A percentile compares a stretch with the other conserved stretches of the same genome.
Evolutionary conservation across 2,329 filamentous ascomycete species (phyloP).

Genomic region (Xylaria sp.): DNA sequence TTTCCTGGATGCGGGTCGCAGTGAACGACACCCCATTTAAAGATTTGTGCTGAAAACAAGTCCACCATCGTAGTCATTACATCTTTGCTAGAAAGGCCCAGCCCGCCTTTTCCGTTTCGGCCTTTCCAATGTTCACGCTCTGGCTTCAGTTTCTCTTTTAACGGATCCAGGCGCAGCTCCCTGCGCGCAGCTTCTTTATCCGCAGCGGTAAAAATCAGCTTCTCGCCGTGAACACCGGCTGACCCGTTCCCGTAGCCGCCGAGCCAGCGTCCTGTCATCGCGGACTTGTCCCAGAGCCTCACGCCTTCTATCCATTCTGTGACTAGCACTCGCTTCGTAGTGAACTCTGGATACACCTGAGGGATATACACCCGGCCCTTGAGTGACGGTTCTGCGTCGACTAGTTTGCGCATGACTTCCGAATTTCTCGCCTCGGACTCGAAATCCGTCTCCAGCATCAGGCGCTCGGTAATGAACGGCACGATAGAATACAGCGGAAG

Average conservation of each 20-base stretch:
- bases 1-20: conserved; percentile 98
- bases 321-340: conserved; percentile 85
- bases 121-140: conserved; percentile 84
- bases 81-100: conserved; percentile 83
- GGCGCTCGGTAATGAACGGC: conserved; percentile 91
- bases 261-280: conserved; percentile 80
- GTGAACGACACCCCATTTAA: conserved; percentile 94
- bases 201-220: conserved; percentile 63
- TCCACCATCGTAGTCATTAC: conserved; percentile 98
- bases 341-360: conserved; percentile 83
- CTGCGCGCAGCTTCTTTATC: conserved; percentile 59
- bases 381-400: conserved; percentile 79
- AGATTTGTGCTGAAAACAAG: conserved; percentile 97
- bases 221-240: conserved; percentile 77
- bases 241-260: conserved; percentile 81
- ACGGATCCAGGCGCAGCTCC: conserved; percentile 62
- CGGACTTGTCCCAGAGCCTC: conserved; percentile 89
- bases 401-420: conserved; percentile 81
- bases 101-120: conserved; percentile 75
- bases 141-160: conserved; percentile 77
- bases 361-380: conserved; percentile 89
- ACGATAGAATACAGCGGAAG: conserved; percentile 92
- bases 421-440: conserved; percentile 90
- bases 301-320: conserved; percentile 98
- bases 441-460: conserved; percentile 95